phyloP scores from a whole-genome alignment of 2,329 filamentous ascomycete species.

The Ambrosiella xylebori region DNA sequence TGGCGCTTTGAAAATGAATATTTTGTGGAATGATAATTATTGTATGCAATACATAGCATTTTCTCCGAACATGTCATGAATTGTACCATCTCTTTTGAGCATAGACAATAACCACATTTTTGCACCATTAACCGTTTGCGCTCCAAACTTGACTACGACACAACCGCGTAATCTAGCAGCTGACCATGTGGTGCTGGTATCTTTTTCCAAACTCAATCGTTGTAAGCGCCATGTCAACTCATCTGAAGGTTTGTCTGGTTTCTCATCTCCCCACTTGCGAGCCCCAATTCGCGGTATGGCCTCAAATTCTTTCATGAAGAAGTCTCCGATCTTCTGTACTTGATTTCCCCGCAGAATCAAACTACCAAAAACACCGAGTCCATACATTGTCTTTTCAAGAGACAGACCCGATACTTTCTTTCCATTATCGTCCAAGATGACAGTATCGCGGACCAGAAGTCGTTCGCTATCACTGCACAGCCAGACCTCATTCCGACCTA shows the following conservation, averaged over 20 bases:
- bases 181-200: constrained; percentile 57
- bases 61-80: constrained; percentile 57
- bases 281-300: constrained; percentile 66
- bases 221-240: constrained; percentile 35
- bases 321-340: constrained; percentile 47
- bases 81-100: constrained; percentile 55
- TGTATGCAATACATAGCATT: constrained; percentile 62
- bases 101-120: constrained; percentile 64
- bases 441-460: constrained; percentile 68
- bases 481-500: constrained; percentile 81
- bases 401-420: constrained; percentile 24
- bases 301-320: constrained; percentile 66
- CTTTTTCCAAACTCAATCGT: constrained; percentile 41
- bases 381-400: constrained; percentile 50
- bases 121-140: constrained; percentile 62
- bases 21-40: constrained; percentile 18
- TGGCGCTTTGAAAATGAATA: too few relatives aligned
- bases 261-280: constrained; percentile 40
- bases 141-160: constrained; percentile 81
- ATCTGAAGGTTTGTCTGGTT: constrained; percentile 21
- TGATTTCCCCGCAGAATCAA: constrained; percentile 62
- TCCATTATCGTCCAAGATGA: constrained; percentile 49
- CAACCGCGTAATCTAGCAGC: constrained; percentile 66
- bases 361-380: constrained; percentile 64
- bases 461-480: constrained; percentile 22